Conservation (phyloP, 495 filamentous ascomycete genomes). For the Thozetella sp. region DNA sequence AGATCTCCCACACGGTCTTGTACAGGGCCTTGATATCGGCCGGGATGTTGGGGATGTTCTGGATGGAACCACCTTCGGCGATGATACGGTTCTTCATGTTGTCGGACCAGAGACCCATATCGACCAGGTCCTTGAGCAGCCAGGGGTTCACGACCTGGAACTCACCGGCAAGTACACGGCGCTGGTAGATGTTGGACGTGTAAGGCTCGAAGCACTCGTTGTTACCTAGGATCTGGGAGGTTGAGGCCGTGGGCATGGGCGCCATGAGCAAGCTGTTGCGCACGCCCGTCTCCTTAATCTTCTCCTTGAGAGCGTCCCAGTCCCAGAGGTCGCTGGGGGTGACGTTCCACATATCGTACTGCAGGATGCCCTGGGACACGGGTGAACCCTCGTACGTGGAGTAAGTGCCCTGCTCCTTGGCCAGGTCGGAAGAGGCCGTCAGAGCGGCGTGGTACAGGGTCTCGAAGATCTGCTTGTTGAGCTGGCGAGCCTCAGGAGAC, state of each 20-base stretch:
- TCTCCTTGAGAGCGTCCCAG: constrained; percentile 84
- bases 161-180: constrained; percentile 95
- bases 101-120: constrained; percentile 97
- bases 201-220: constrained; percentile 99
- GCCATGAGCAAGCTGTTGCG: constrained; percentile 94
- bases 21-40: constrained; percentile 95
- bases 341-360: constrained; percentile 98
- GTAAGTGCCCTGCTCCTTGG: constrained; percentile 82
- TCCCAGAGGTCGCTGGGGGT: constrained; percentile 95
- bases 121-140: constrained; percentile 96
- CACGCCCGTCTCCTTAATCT: constrained; percentile 89
- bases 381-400: constrained; percentile 91
- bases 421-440: constrained; percentile 83
- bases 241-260: constrained; percentile 96
- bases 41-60: constrained; percentile 95
- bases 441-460: constrained; percentile 98
- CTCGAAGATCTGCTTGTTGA: constrained; percentile 99
- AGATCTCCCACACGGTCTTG: constrained; percentile 99
- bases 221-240: constrained; percentile 95
- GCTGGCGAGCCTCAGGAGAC: constrained; percentile 85
- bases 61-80: constrained; percentile 91
- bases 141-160: constrained; percentile 99
- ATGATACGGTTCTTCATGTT: constrained; percentile 99
- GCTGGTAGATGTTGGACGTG: constrained; percentile 99
- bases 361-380: constrained; percentile 91